Evolutionary conservation across 2,329 filamentous ascomycete genomes (phyloP).

Genomic region (Fusarium sp.): DNA sequence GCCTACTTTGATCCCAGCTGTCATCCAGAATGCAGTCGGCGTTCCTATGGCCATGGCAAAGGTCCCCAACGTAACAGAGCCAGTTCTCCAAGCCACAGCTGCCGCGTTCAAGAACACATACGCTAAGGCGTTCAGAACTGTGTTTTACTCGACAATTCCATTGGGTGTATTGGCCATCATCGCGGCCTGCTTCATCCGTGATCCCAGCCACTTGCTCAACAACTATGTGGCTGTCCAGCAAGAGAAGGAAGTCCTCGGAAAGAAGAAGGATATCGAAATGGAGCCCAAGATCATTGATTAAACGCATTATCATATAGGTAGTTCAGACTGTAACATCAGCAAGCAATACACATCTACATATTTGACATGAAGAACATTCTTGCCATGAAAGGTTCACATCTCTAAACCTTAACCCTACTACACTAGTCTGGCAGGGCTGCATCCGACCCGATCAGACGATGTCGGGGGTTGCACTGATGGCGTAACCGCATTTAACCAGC

Average conservation of each 20-base stretch:
- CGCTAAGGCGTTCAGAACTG: neutral
- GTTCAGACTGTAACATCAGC: neutral
- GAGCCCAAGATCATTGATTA: neutral
- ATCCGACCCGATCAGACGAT: neutral
- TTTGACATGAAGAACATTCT: neutral
- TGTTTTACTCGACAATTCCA: constrained; percentile 6
- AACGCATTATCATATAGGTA: neutral
- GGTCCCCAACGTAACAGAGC: constrained; percentile 4
- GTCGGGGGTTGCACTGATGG: neutral
- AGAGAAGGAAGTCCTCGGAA: constrained; percentile 6
- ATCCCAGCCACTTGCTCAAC: constrained; percentile 9
- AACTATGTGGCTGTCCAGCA: constrained; percentile 15
- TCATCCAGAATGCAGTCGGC: constrained; percentile 6
- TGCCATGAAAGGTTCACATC: neutral
- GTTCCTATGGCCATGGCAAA: constrained; percentile 11
- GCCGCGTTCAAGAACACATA: constrained; percentile 12
- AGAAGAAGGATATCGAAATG: constrained; percentile 7
- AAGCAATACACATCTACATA: neutral
- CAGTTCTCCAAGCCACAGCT: neutral
- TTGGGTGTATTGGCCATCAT: neutral
- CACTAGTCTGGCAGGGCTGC: neutral
- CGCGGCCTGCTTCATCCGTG: neutral
- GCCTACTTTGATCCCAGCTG: neutral
- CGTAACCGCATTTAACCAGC: too few relatives aligned
- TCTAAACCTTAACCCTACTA: neutral